phyloP scores from a whole-genome alignment of 176 grass and related monocot genomes.

The Alloteropsis semialata region DNA sequence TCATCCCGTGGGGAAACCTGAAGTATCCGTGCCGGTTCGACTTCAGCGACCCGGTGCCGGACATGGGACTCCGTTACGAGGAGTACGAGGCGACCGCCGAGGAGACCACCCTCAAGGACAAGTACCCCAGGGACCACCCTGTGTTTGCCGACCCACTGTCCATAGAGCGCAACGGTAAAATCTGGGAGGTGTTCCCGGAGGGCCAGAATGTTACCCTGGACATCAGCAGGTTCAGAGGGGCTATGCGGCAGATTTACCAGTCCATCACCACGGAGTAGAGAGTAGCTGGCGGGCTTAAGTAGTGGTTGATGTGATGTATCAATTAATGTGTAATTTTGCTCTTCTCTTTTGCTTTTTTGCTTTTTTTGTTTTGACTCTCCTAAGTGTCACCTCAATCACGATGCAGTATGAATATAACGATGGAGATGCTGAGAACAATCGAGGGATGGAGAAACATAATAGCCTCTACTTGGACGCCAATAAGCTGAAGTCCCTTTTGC shows the following conservation, averaged over 20 bases:
- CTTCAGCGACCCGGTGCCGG: constrained; percentile 37
- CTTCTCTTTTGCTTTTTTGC: too few species aligned
- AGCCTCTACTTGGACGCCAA: too few species aligned
- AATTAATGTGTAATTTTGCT: too few species aligned
- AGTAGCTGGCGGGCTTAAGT: neutral
- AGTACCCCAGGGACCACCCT: constrained; percentile 39
- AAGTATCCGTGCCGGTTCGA: constrained; percentile 30
- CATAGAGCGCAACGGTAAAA: constrained; percentile 26
- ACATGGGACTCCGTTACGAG: constrained; percentile 55
- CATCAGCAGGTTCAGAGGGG: constrained; percentile 29
- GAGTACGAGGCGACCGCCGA: constrained; percentile 53
- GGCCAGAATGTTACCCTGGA: constrained; percentile 60
- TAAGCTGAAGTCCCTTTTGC: too few species aligned
- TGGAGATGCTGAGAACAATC: too few species aligned
- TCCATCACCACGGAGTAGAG: constrained; percentile 18
- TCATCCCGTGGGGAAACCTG: constrained; percentile 58
- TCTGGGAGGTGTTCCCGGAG: constrained; percentile 34
- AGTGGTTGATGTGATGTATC: too few species aligned
- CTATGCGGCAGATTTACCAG: constrained; percentile 30
- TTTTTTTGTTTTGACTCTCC: too few species aligned
- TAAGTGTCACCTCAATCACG: too few species aligned
- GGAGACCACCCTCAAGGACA: constrained; percentile 54
- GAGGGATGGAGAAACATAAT: too few species aligned
- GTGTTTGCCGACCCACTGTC: constrained; percentile 50
- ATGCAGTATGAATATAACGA: too few species aligned